These are phyloP conservation scores for Plenodomus biglobosus DNA, from an alignment of 2,329 filamentous ascomycete species.

Conservation along the genomic window DNA sequence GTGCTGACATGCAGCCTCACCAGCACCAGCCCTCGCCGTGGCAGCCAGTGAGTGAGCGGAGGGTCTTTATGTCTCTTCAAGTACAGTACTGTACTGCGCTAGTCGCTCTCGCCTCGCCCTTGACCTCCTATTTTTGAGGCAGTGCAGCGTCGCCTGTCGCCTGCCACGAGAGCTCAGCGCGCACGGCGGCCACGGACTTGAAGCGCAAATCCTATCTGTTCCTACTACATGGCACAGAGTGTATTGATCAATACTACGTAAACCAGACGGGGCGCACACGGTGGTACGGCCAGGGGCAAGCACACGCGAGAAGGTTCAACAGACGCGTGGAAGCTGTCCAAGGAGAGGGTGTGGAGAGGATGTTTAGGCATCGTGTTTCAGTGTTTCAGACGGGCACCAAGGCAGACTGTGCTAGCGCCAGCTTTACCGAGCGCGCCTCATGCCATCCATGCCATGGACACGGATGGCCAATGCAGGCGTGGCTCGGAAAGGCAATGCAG, in stretches of 20 bases:
- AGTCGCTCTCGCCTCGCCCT: too few relatives aligned
- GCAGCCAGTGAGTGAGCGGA: not conserved
- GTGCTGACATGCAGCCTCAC: not conserved
- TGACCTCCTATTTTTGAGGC: not conserved
- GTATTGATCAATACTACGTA: slow-evolving; percentile 20
- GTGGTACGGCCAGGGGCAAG: slow-evolving; percentile 28
- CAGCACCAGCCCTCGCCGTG: not conserved
- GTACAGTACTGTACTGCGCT: too few relatives aligned
- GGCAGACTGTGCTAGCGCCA: slow-evolving; percentile 21
- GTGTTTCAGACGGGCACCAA: not conserved
- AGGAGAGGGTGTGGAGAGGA: slow-evolving; percentile 28
- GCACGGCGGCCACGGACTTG: not conserved
- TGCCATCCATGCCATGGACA: too few relatives aligned
- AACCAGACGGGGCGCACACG: slow-evolving; percentile 11
- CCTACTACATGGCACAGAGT: slow-evolving; percentile 6
- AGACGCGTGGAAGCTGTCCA: slow-evolving; percentile 33
- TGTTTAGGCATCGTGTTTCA: too few relatives aligned
- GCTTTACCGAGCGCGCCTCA: slow-evolving; percentile 26
- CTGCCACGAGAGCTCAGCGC: slow-evolving; percentile 1
- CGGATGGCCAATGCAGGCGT: slow-evolving; percentile 17
- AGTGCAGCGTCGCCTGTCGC: too few relatives aligned
- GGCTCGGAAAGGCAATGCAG: slow-evolving; percentile 9
- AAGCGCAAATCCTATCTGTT: too few relatives aligned
- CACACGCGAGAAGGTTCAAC: slow-evolving; percentile 35
- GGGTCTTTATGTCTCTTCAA: too few relatives aligned